These are phyloP conservation scores for Arthrobotrys iridis DNA, from an alignment of 2,329 filamentous ascomycete species.

Conservation along the genomic window DNA sequence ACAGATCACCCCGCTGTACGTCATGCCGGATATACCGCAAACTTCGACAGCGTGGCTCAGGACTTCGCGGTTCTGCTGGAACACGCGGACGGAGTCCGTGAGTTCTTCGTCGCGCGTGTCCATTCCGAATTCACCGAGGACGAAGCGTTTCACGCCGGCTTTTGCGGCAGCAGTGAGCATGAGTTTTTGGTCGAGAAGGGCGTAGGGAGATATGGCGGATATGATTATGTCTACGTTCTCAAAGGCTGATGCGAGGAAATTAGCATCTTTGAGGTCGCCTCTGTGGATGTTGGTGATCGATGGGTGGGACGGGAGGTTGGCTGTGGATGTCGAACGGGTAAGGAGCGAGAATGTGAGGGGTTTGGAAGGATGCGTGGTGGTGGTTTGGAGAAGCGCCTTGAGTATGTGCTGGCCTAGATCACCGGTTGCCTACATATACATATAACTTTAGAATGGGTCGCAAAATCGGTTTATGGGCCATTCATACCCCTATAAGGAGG, in stretches of 20 bases:
- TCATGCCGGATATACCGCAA: neutral
- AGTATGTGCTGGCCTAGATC: slow-evolving; percentile 23
- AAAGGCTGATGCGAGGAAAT: slow-evolving; percentile 11
- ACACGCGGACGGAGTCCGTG: slow-evolving; percentile 7
- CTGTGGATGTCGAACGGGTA: slow-evolving; percentile 1
- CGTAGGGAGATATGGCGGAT: slow-evolving; percentile 24
- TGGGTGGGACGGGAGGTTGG: slow-evolving; percentile 24
- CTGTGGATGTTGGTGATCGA: neutral
- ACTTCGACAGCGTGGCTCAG: neutral
- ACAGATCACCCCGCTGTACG: slow-evolving; percentile 15
- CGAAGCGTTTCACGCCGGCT: slow-evolving; percentile 31
- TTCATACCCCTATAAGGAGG: slow-evolving; percentile 26
- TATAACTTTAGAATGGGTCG: neutral
- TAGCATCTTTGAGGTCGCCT: neutral
- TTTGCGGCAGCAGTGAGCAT: slow-evolving; percentile 26
- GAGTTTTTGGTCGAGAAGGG: slow-evolving; percentile 12
- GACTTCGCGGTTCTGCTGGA: slow-evolving; percentile 10
- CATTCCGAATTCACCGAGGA: slow-evolving; percentile 25
- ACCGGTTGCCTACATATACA: slow-evolving; percentile 13
- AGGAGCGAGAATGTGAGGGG: slow-evolving; percentile 15
- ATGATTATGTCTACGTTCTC: slow-evolving; percentile 26
- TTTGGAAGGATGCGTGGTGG: slow-evolving; percentile 12
- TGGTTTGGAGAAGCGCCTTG: neutral
- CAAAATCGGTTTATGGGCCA: neutral
- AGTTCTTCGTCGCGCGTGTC: slow-evolving; percentile 11